These are phyloP conservation scores for Aspergillus vadensis DNA, from an alignment of 2,329 filamentous ascomycete genomes.

Conservation along the genomic window DNA sequence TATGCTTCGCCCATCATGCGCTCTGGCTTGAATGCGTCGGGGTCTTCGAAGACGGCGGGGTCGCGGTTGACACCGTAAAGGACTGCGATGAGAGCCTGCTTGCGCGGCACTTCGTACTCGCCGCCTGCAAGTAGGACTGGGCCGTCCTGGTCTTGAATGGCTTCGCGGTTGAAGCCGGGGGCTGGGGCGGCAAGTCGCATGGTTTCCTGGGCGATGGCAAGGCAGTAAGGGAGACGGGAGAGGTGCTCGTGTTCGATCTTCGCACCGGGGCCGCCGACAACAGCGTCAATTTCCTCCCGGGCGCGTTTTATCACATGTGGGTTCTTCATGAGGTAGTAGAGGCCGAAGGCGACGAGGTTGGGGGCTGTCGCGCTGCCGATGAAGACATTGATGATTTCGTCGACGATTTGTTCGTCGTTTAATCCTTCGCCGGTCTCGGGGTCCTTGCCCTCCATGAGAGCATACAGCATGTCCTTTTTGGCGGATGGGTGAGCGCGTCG, in stretches of 20 bases:
- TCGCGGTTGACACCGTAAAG: conserved; percentile 64
- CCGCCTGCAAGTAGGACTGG: conserved; percentile 57
- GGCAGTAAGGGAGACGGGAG: conserved; percentile 65
- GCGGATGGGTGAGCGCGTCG: conserved; percentile 57
- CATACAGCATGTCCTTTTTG: conserved; percentile 63
- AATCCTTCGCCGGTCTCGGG: conserved; percentile 62
- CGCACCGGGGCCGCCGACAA: conserved; percentile 26
- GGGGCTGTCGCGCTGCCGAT: conserved; percentile 70
- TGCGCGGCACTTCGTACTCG: conserved; percentile 61
- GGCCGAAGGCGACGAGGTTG: conserved; percentile 65
- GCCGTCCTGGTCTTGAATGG: conserved; percentile 48
- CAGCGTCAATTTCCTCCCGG: conserved; percentile 66
- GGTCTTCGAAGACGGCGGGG: conserved; percentile 65
- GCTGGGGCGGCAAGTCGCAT: conserved; percentile 65
- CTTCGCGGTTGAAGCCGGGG: conserved; percentile 57
- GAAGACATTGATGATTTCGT: conserved; percentile 70
- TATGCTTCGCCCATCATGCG: conserved; percentile 72
- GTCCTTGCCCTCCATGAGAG: conserved; percentile 61
- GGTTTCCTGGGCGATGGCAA: conserved; percentile 67
- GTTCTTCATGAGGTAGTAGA: conserved; percentile 66
- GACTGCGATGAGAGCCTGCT: conserved; percentile 55
- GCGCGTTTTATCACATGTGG: conserved; percentile 62
- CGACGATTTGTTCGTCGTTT: conserved; percentile 62
- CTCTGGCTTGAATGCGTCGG: conserved; percentile 67
- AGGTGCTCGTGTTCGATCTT: conserved; percentile 55